Conservation (phyloP, 352 stramenopile species). For the Globisporangium irregulare region DNA sequence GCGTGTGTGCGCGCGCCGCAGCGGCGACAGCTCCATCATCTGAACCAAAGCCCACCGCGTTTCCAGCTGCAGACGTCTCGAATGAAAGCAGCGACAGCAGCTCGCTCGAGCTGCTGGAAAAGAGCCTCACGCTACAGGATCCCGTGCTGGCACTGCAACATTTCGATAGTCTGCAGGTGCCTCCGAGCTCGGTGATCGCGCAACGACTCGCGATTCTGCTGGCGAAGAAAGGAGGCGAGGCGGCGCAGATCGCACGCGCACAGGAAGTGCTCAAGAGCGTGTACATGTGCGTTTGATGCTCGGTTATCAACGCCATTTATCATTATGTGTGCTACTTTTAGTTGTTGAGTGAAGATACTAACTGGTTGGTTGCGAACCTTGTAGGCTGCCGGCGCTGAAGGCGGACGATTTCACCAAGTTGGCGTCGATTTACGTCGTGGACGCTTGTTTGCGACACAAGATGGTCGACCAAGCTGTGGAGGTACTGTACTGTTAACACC, state of each 20-base stretch:
- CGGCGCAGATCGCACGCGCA: constrained; percentile 25
- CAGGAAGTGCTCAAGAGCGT: constrained; percentile 35
- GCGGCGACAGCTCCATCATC: not conserved
- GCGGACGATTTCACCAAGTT: constrained; percentile 63
- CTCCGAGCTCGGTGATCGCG: constrained; percentile 29
- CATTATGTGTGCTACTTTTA: not conserved
- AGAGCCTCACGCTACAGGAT: constrained; percentile 29
- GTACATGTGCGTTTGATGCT: constrained; percentile 17
- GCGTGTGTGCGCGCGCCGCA: not conserved
- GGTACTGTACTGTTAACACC: constrained; percentile 10
- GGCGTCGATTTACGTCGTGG: constrained; percentile 64
- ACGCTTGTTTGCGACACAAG: constrained; percentile 48
- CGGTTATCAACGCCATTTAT: not conserved
- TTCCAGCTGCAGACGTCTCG: not conserved
- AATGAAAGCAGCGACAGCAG: not conserved
- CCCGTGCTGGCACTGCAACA: constrained; percentile 37
- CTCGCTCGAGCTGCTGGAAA: constrained; percentile 27
- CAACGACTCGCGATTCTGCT: constrained; percentile 67
- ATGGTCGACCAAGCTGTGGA: constrained; percentile 48
- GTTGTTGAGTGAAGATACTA: not conserved
- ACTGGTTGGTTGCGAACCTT: not conserved
- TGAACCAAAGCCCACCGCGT: not conserved
- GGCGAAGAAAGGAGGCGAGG: constrained; percentile 42
- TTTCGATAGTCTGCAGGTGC: constrained; percentile 42
- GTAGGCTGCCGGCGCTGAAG: constrained; percentile 30